Percentiles rank a stretch among this genome's conserved stretches.
Evolutionary conservation across 345 rosid species (phyloP).

Genomic region (Camelina hispida): DNA sequence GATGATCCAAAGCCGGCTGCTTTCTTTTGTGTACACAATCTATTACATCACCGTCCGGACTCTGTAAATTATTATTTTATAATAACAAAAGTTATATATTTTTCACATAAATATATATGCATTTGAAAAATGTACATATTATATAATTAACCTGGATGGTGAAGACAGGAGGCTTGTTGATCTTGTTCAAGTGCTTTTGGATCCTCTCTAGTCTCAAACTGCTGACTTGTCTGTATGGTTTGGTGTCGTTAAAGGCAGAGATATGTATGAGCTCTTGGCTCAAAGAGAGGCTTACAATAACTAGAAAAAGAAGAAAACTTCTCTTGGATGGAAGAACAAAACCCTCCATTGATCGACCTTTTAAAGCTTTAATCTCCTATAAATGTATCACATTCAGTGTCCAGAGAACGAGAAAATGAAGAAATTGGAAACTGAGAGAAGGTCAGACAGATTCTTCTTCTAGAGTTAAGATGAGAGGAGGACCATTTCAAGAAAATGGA

Average conservation of each 20-base stretch:
- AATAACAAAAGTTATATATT: slow-evolving; percentile 8
- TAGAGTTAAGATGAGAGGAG: slow-evolving; percentile 9
- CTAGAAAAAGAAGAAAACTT: slow-evolving; percentile 32
- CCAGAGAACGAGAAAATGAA: slow-evolving; percentile 39
- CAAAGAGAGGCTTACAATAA: slow-evolving; percentile 36
- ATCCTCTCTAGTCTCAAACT: slow-evolving; percentile 80
- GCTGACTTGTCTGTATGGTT: slow-evolving; percentile 61
- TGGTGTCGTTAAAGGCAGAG: slow-evolving; percentile 57
- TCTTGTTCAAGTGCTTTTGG: slow-evolving; percentile 71
- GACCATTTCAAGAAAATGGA: slow-evolving; percentile 40
- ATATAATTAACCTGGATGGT: slow-evolving; percentile 69
- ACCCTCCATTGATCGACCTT: slow-evolving; percentile 36
- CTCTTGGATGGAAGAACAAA: slow-evolving; percentile 31
- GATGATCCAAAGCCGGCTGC: slow-evolving; percentile 98
- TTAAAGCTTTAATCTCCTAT: slow-evolving; percentile 31
- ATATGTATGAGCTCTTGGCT: slow-evolving; percentile 39
- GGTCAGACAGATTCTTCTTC: slow-evolving; percentile 25
- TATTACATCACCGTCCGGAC: slow-evolving; percentile 91
- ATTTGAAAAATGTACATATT: slow-evolving; percentile 13
- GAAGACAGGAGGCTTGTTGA: slow-evolving; percentile 82
- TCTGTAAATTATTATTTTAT: slow-evolving; percentile 41
- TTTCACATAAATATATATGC: slow-evolving; percentile 13
- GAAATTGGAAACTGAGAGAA: slow-evolving; percentile 35
- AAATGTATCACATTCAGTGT: slow-evolving; percentile 54
- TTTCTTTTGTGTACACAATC: slow-evolving; percentile 85